Base-by-base conservation (phyloP, 768 basidiomycete genomes). In the Termitomyces sp. region DNA sequence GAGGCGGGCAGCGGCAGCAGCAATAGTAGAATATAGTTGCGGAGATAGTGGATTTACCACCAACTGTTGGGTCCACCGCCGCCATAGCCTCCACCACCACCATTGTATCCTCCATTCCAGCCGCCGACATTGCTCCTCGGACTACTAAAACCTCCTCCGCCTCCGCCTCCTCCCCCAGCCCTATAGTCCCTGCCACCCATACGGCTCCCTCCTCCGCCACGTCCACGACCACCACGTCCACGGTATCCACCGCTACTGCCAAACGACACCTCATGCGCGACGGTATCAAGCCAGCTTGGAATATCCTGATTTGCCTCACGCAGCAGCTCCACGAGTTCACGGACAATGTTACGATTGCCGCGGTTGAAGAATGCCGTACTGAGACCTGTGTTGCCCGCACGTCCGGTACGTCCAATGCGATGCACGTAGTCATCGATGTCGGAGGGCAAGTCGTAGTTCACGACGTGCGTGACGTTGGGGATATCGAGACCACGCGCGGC, bases 361-460 rank as follows among this genome's bases (percentile, higher is more conserved):
- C 92, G 83, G 69, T 94, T 94, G 80, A 93, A 93, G 81, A 99
- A 98, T 5, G 96, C 94, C 14, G 97, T 99, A 25, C 90, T 88
- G 61, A 87, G 81, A 78, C 97, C 97, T 11, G 89, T 92, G 79
- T 99, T 99, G 49, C 97, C 97, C 9, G 97, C 97, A 83, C 97
- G 95, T 44, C 97, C 97, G 14, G 94, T 96, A 79, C 94, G 90
- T 79, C 94, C 94, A 65, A 95, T 96, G 67, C 94, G 94, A 70
- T 98, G 95, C 45, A 98, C 95, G 73, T 98, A 99, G 73, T 99
- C 97, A 67, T 98, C 97, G 61, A 99, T 95, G 74, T 98, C 97
- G 59, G 89, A 89, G 12, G 97, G 97, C 5, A 99, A 79, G 70
- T 98, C 97, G 73, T 98, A 98, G 72, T 98, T 96, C 78, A 98